Conservation (phyloP, 495 filamentous ascomycete genomes). For the Penicillium subrubescens region DNA sequence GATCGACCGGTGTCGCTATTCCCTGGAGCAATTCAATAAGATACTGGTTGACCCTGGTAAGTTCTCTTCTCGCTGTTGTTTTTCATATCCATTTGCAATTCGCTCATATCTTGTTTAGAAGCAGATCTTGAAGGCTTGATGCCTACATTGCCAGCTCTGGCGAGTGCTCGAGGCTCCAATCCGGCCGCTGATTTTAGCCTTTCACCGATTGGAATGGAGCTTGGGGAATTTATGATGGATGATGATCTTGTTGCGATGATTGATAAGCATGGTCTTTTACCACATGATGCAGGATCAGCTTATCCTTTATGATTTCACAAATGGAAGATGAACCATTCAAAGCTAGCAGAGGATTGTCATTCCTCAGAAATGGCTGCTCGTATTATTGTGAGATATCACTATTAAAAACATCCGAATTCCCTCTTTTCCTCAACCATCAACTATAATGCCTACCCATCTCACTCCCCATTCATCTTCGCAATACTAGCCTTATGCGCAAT, state of each 20-base stretch:
- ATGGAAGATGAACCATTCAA: no score
- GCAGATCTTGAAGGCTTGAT: background rate
- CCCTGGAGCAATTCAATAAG: slow-evolving; percentile 35
- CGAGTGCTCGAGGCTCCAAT: background rate
- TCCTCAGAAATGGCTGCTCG: background rate
- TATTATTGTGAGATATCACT: background rate
- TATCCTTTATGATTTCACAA: background rate
- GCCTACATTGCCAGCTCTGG: background rate
- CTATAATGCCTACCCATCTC: background rate
- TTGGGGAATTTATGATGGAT: slow-evolving; percentile 50
- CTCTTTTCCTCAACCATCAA: background rate
- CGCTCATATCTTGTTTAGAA: background rate
- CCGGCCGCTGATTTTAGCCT: slow-evolving; percentile 15
- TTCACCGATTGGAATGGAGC: slow-evolving; percentile 40
- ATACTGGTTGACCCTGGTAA: slow-evolving; percentile 30
- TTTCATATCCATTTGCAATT: background rate
- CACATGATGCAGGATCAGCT: background rate
- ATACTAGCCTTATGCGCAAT: slow-evolving; percentile 18
- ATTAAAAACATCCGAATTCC: no score
- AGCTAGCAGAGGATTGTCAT: no score
- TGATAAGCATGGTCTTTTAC: slow-evolving; percentile 10
- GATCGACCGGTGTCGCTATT: slow-evolving; percentile 42
- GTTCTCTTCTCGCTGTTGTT: background rate
- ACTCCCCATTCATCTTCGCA: slow-evolving; percentile 11
- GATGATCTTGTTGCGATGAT: slow-evolving; percentile 36